phyloP scores from a whole-genome alignment of 208 protist genomes.

The Trypanosoma brucei region DNA sequence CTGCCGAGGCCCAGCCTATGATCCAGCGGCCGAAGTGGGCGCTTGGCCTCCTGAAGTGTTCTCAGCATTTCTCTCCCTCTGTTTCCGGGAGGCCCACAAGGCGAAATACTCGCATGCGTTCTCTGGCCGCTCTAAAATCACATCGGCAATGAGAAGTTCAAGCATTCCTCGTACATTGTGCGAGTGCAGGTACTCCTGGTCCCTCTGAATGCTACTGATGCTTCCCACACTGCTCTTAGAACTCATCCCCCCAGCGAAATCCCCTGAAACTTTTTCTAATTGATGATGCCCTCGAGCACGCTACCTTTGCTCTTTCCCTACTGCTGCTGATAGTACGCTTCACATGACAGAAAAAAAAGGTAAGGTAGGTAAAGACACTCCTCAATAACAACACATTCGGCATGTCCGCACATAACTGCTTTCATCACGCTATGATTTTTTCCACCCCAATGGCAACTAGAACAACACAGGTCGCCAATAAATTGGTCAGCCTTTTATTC shows the following conservation, averaged over 20 bases:
- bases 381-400: neutral
- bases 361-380: neutral
- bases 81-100: conserved; percentile 13
- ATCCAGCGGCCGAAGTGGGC: too few relatives aligned
- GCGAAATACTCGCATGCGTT: conserved; percentile 21
- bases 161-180: conserved; percentile 45
- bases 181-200: conserved; percentile 53
- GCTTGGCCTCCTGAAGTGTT: too few relatives aligned
- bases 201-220: conserved; percentile 31
- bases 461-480: neutral
- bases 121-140: conserved; percentile 38
- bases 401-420: neutral
- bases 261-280: neutral
- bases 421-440: too few relatives aligned
- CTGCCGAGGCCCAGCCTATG: too few relatives aligned
- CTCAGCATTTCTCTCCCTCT: neutral
- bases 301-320: neutral
- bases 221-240: neutral
- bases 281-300: neutral
- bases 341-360: conserved; percentile 4
- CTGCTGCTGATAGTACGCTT: neutral
- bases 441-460: neutral
- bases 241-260: neutral
- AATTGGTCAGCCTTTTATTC: too few relatives aligned
- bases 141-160: conserved; percentile 48